These are phyloP conservation scores for Colletotrichum shisoi DNA, from an alignment of 2,329 filamentous ascomycete species.

Conservation along the genomic window DNA sequence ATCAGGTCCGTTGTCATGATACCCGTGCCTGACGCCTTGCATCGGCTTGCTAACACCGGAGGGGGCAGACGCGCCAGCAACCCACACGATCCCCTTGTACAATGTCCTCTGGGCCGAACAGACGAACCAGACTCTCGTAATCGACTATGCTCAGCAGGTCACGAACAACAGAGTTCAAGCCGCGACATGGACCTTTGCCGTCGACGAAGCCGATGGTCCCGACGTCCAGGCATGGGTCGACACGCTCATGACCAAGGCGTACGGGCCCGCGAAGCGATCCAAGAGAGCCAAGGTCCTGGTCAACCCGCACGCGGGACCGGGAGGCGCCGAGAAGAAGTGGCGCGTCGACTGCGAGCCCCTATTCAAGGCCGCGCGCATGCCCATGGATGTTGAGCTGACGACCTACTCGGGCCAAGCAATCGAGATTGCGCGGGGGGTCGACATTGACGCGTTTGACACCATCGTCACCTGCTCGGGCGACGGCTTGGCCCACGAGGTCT, in stretches of 20 bases:
- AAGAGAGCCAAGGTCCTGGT: slow-evolving; percentile 88
- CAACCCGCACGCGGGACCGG: slow-evolving; percentile 90
- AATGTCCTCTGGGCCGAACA: slow-evolving; percentile 84
- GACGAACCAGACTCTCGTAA: slow-evolving; percentile 65
- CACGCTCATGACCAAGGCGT: slow-evolving; percentile 72
- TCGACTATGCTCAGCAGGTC: slow-evolving; percentile 73
- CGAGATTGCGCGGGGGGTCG: slow-evolving; percentile 76
- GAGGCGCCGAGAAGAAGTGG: slow-evolving; percentile 76
- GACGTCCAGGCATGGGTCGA: slow-evolving; percentile 68
- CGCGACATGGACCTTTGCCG: slow-evolving; percentile 65
- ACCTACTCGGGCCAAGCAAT: slow-evolving; percentile 77
- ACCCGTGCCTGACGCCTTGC: background rate
- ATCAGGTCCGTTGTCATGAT: slow-evolving; percentile 21
- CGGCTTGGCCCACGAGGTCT: slow-evolving; percentile 89
- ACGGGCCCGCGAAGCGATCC: slow-evolving; percentile 69
- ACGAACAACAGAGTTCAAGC: slow-evolving; percentile 68
- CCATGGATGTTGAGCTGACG: slow-evolving; percentile 77
- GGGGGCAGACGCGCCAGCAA: slow-evolving; percentile 27
- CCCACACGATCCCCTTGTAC: slow-evolving; percentile 72
- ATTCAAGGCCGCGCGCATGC: slow-evolving; percentile 80
- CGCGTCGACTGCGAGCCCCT: slow-evolving; percentile 79
- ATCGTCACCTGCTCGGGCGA: slow-evolving; percentile 92
- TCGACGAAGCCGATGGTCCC: slow-evolving; percentile 49
- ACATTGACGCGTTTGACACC: slow-evolving; percentile 83
- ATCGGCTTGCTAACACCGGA: slow-evolving; percentile 11